Conservation (phyloP, 2,329 filamentous ascomycete genomes). For the Apiospora sp. region DNA sequence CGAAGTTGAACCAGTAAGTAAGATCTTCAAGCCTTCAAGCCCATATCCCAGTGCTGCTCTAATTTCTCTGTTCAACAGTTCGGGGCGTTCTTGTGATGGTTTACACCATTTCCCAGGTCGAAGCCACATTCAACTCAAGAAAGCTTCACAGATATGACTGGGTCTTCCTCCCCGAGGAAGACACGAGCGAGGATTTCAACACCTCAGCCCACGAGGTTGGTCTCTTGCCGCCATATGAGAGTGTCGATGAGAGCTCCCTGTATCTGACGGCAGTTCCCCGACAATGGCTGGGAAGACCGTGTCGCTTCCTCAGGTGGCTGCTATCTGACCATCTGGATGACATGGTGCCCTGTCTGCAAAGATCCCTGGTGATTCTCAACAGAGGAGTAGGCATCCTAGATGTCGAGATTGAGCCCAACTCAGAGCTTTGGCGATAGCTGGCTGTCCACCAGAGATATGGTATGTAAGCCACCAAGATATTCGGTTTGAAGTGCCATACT, state of each 20-base stretch:
- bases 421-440: constrained; percentile 13
- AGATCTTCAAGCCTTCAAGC: too few relatives aligned
- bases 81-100: too few relatives aligned
- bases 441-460: background rate
- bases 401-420: constrained; percentile 3
- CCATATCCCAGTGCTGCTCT: too few relatives aligned
- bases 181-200: constrained; percentile 82
- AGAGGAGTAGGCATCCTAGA: background rate
- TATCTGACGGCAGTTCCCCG: background rate
- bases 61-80: too few relatives aligned
- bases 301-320: background rate
- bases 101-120: constrained; percentile 60
- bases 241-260: too few relatives aligned
- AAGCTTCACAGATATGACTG: constrained; percentile 78
- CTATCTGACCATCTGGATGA: constrained; percentile 1
- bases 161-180: constrained; percentile 86
- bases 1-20: too few relatives aligned
- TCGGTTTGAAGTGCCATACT: too few relatives aligned
- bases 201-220: constrained; percentile 53
- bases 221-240: too few relatives aligned
- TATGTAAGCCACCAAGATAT: too few relatives aligned
- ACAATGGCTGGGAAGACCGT: constrained; percentile 1
- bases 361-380: background rate
- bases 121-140: constrained; percentile 77
- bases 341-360: constrained; percentile 17